phyloP scores from a whole-genome alignment of 2,329 filamentous ascomycete genomes.

The Orbilia oligospora region DNA sequence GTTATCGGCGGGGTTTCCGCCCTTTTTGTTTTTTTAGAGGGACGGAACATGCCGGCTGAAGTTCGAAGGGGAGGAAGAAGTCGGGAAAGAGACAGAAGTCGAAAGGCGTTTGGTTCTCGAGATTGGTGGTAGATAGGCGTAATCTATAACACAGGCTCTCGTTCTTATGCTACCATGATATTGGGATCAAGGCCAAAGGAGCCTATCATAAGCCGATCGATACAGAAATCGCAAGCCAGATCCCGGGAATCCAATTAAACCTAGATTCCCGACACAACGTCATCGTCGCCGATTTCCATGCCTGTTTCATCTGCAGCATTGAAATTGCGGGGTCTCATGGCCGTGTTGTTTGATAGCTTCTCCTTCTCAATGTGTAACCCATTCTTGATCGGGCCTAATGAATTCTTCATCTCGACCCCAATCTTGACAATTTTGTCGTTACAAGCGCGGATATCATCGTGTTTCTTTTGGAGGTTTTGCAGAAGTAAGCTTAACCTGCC shows the following conservation, averaged over 20 bases:
- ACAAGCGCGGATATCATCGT: conserved; percentile 61
- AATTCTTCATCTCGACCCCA: conserved; percentile 63
- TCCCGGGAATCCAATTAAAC: background rate
- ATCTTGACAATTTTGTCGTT: conserved; percentile 62
- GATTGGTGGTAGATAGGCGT: conserved; percentile 70
- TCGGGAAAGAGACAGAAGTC: conserved; percentile 80
- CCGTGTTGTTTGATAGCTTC: conserved; percentile 59
- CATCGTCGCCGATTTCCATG: conserved; percentile 47
- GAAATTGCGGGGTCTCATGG: conserved; percentile 43
- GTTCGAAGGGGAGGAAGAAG: conserved; percentile 84
- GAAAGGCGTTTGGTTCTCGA: conserved; percentile 83
- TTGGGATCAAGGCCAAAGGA: too few relatives aligned
- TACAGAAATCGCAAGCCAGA: background rate
- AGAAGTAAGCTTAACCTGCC: conserved; percentile 61
- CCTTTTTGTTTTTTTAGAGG: conserved; percentile 61
- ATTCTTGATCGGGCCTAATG: conserved; percentile 62
- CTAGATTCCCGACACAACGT: conserved; percentile 44
- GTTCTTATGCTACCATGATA: conserved; percentile 5
- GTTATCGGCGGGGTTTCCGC: too few relatives aligned
- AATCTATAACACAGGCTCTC: conserved; percentile 19
- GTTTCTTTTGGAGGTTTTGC: conserved; percentile 58
- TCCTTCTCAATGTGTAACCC: conserved; percentile 63
- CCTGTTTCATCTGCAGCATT: conserved; percentile 31
- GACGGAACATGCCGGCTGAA: conserved; percentile 70
- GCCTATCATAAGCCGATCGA: conserved; percentile 13